Evolutionary conservation across 305 asterid genomes (phyloP), one percentile per base, ranked within the genome.

Genomic region (Solanum aculeatissimum): DNA sequence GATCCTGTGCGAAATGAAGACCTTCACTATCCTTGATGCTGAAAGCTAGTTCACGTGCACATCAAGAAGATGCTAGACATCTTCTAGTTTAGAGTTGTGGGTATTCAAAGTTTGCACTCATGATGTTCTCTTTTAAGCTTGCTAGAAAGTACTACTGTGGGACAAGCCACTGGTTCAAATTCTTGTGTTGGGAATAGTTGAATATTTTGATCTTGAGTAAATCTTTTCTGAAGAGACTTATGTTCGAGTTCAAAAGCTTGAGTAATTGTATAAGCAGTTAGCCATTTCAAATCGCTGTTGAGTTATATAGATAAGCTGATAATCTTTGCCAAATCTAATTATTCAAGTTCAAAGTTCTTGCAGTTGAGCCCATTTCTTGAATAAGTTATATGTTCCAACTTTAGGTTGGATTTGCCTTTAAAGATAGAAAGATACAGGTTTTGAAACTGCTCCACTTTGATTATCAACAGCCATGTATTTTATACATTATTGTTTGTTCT

Each of bases 1-100:
- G 92, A 86, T 57, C 83, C 21, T 47, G 83, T 47, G 62, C 45
- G 55, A 71, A 51, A 45, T 51, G 81, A 29, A 51, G 81, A 68
- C 5, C 25, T 49, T 74, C 21, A 1, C 60, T 74, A 5, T 47
- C 42, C 81, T 69, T 40, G 32, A 71, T 42, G 79, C n/a, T 42
- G 79, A 43, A 71, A 40, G 79, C 19, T 6, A 70, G 53, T 54
- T 42, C 19, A n/a, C 8, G 80, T 43, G 53, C 79, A 42, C 55
- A 43, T 72, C 62, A 49, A 75, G 27, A 75, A 75, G 63, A 25
- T 75, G 81, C 43, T 15, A 47, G 15, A 72, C 80, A 23, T 74
- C 49, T 74, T 74, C 16, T 23, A 74, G 60, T 74, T 75, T 23
- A 47, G 47, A 25, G 62, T 49, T 16, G 27, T 49, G 63, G 49